A percentile compares a stretch with the other conserved stretches of the same genome.
phyloP scores from a whole-genome alignment of 1,139 yeast species.

The Sugiyamaella xylanicola region DNA sequence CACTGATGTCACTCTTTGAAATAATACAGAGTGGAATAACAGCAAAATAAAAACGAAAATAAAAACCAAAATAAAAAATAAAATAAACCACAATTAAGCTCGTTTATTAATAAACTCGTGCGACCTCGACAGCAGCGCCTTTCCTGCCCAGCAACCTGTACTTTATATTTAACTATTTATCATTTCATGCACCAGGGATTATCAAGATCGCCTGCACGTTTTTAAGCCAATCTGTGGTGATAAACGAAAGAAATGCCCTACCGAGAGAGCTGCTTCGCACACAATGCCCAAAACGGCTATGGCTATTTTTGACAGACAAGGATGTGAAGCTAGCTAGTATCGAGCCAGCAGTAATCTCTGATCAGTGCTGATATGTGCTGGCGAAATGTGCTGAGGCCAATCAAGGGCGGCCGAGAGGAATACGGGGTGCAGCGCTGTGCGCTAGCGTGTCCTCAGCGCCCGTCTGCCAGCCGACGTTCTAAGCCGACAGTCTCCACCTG shows the following conservation, averaged over 20 bases:
- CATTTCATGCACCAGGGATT: constrained; percentile 4
- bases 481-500: too few species aligned
- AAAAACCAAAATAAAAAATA: neutral
- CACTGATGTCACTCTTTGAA: too few species aligned
- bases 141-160: neutral
- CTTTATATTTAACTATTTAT: neutral
- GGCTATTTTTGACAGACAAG: neutral
- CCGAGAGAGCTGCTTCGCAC: neutral
- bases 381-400: too few species aligned
- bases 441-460: too few species aligned
- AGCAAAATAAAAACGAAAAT: too few species aligned
- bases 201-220: constrained; percentile 3
- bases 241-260: neutral
- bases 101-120: neutral
- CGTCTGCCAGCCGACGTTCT: too few species aligned
- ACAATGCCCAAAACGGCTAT: neutral
- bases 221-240: neutral
- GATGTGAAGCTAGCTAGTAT: too few species aligned
- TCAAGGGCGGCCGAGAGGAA: too few species aligned
- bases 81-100: neutral
- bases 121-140: neutral
- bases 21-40: too few species aligned
- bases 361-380: too few species aligned
- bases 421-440: too few species aligned
- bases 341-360: too few species aligned